Percentiles rank a stretch among this genome's conserved stretches.
Evolutionary conservation across 1,139 yeast genomes (phyloP).

Genomic region (Hansenula sp.): DNA sequence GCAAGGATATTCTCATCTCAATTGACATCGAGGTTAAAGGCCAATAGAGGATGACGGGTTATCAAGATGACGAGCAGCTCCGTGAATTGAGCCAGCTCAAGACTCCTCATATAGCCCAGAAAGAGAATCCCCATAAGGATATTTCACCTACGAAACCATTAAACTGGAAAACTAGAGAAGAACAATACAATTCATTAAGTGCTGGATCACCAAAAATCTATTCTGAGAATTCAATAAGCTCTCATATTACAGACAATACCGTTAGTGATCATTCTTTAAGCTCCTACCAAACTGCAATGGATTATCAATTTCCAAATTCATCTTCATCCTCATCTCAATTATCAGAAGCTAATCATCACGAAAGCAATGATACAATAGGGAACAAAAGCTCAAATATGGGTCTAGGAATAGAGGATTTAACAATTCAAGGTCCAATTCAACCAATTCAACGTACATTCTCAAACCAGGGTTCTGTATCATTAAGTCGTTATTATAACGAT

Average conservation of each 20-base stretch:
- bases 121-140: slow-evolving; percentile 3
- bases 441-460: background rate
- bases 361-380: background rate
- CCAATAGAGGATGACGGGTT: background rate
- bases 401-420: background rate
- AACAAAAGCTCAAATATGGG: background rate
- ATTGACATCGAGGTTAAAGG: no score
- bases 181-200: background rate
- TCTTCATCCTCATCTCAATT: background rate
- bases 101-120: slow-evolving; percentile 1
- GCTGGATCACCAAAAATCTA: slow-evolving; percentile 4
- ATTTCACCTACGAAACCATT: slow-evolving; percentile 22
- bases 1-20: no score
- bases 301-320: slow-evolving; percentile 2
- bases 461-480: background rate
- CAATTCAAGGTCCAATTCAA: background rate
- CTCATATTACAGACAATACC: slow-evolving; percentile 10
- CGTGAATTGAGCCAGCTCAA: background rate
- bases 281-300: slow-evolving; percentile 19
- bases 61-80: background rate
- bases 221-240: slow-evolving; percentile 9
- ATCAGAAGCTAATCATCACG: background rate
- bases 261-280: slow-evolving; percentile 5
- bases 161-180: slow-evolving; percentile 7
- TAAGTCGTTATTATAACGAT: slow-evolving; percentile 14